Conservation (phyloP, 73 alveolate genomes). For the Breviolum minutum region DNA sequence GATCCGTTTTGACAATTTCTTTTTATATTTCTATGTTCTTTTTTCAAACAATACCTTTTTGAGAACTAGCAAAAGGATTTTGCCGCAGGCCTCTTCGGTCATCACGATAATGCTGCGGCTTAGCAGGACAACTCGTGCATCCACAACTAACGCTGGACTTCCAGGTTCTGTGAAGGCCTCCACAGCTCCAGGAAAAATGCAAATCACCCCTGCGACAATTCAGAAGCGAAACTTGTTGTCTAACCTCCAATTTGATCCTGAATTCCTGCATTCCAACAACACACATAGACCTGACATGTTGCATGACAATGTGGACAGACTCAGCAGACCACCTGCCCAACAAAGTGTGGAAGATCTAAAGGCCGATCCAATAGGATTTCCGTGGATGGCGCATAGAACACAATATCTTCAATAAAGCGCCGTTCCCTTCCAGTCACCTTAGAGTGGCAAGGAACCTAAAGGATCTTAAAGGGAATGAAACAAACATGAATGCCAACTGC, state of each 20-base stretch:
- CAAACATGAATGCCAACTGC: background rate
- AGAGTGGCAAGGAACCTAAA: background rate
- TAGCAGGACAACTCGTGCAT: conserved; percentile 32
- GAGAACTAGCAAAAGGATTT: background rate
- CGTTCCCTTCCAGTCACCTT: conserved; percentile 66
- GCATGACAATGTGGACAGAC: background rate
- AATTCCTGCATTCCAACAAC: background rate
- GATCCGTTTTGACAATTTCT: background rate
- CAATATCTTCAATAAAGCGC: conserved; percentile 71
- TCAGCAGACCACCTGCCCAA: conserved; percentile 55
- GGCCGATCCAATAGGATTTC: conserved; percentile 84
- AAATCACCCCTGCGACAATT: no score
- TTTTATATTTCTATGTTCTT: background rate
- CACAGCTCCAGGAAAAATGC: background rate
- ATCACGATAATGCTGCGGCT: conserved; percentile 66
- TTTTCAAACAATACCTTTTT: background rate
- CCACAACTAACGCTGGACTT: background rate
- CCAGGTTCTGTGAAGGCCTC: background rate
- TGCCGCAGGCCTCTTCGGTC: conserved; percentile 40
- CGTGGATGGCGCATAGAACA: conserved; percentile 70
- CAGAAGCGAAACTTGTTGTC: no score
- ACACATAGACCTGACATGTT: background rate
- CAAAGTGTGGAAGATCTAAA: conserved; percentile 36
- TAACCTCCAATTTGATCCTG: no score
- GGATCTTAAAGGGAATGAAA: background rate